A percentile compares a stretch with the other conserved stretches of the same genome.
phyloP scores from a whole-genome alignment of 768 basidiomycete genomes.

The Fomitopsis serialis region DNA sequence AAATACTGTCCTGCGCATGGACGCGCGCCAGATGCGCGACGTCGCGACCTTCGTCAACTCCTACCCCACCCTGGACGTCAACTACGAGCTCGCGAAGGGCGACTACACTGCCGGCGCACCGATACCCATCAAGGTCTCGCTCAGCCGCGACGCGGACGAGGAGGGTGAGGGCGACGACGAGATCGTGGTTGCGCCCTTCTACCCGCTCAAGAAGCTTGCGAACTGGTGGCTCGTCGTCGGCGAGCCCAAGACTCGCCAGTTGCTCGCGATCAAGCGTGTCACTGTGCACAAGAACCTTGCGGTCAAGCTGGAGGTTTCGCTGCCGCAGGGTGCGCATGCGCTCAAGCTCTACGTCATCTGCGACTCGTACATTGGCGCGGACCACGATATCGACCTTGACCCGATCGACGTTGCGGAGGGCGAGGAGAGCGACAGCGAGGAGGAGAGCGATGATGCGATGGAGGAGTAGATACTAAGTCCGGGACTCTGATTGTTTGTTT shows the following conservation, averaged over 20 bases:
- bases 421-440: conserved; percentile 77
- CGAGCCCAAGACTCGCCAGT: conserved; percentile 71
- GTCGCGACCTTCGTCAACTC: conserved; percentile 96
- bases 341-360: conserved; percentile 90
- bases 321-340: conserved; percentile 78
- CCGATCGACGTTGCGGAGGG: conserved; percentile 86
- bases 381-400: conserved; percentile 85
- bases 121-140: conserved; percentile 71
- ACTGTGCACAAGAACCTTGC: conserved; percentile 69
- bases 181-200: conserved; percentile 88
- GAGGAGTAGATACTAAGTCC: conserved; percentile 31
- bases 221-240: conserved; percentile 98
- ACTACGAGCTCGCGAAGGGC: conserved; percentile 79
- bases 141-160: conserved; percentile 76
- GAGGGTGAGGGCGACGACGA: conserved; percentile 59
- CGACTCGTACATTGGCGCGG: conserved; percentile 87
- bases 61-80: conserved; percentile 93
- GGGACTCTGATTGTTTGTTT: neutral
- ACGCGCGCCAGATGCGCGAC: conserved; percentile 82
- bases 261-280: conserved; percentile 85
- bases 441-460: conserved; percentile 64
- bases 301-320: conserved; percentile 84
- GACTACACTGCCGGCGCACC: conserved; percentile 84
- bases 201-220: conserved; percentile 83
- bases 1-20: conserved; percentile 78